phyloP scores from a whole-genome alignment of 352 stramenopile species.

The Aphanomyces euteiches region DNA sequence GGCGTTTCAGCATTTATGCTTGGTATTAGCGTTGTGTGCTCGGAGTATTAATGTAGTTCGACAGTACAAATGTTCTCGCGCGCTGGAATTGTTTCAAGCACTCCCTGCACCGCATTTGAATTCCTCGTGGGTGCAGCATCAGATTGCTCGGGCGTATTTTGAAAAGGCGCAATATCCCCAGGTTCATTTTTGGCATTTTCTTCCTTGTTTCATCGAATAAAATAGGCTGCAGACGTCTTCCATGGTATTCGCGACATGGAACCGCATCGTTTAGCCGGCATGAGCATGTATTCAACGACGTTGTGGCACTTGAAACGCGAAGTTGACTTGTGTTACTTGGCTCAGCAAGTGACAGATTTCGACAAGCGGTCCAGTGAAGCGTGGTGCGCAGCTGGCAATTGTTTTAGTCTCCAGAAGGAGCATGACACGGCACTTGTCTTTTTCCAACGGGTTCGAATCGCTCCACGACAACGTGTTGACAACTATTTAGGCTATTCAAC shows the following conservation, averaged over 20 bases:
- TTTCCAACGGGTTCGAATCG: conserved; percentile 82
- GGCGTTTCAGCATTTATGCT: conserved; percentile 43
- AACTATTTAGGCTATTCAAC: conserved; percentile 75
- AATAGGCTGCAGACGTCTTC: conserved; percentile 81
- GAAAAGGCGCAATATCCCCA: conserved; percentile 93
- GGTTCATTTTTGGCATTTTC: conserved; percentile 31
- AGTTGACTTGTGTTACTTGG: conserved; percentile 95
- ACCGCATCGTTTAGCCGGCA: conserved; percentile 90
- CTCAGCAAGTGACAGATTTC: conserved; percentile 90
- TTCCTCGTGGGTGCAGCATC: conserved; percentile 93
- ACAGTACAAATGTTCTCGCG: conserved; percentile 79
- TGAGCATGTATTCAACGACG: conserved; percentile 94
- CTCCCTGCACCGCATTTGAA: conserved; percentile 81
- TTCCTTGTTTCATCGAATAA: conserved; percentile 1
- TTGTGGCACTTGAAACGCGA: conserved; percentile 98
- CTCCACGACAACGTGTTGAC: no score
- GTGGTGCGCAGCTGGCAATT: conserved; percentile 97
- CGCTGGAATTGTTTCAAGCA: conserved; percentile 81
- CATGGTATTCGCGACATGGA: conserved; percentile 86
- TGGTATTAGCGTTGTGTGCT: conserved; percentile 33
- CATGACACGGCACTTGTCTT: conserved; percentile 95
- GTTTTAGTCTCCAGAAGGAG: conserved; percentile 97
- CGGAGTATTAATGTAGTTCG: background rate
- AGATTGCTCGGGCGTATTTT: conserved; percentile 93
- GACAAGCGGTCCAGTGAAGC: conserved; percentile 91